These are phyloP conservation scores for Phytopythium sindhum DNA, from an alignment of 352 stramenopile species.

Conservation along the genomic window DNA sequence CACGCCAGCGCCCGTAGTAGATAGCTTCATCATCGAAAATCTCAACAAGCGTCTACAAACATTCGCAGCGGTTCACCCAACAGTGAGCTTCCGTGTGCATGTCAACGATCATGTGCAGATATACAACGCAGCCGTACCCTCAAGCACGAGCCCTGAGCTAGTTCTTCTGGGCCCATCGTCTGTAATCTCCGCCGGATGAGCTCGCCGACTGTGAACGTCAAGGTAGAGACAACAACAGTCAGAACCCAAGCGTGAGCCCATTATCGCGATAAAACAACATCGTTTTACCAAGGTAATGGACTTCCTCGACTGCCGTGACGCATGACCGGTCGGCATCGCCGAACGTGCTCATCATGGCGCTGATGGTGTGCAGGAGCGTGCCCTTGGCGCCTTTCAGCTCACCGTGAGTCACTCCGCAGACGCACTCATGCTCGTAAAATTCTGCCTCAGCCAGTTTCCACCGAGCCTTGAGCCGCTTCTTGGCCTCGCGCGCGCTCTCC, in stretches of 20 bases:
- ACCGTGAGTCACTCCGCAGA: slow-evolving; percentile 54
- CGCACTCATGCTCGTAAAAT: slow-evolving; percentile 63
- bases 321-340: slow-evolving; percentile 61
- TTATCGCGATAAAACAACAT: background rate
- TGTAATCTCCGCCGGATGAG: slow-evolving; percentile 40
- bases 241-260: background rate
- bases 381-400: slow-evolving; percentile 30
- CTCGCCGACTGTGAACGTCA: slow-evolving; percentile 40
- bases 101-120: background rate
- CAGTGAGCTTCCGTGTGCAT: background rate
- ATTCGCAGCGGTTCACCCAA: background rate
- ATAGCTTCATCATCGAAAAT: slow-evolving; percentile 74
- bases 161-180: slow-evolving; percentile 40
- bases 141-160: slow-evolving; percentile 41
- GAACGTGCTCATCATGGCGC: slow-evolving; percentile 84
- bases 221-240: background rate
- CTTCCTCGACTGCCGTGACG: slow-evolving; percentile 50
- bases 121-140: slow-evolving; percentile 22
- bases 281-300: slow-evolving; percentile 42
- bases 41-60: slow-evolving; percentile 57
- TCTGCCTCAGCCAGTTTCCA: slow-evolving; percentile 74
- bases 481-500: slow-evolving; percentile 21
- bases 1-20: slow-evolving; percentile 84
- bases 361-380: slow-evolving; percentile 58
- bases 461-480: slow-evolving; percentile 38